Base-by-base conservation (phyloP, 1,284 basidiomycete genomes). In the Cronartium quercuum region DNA sequence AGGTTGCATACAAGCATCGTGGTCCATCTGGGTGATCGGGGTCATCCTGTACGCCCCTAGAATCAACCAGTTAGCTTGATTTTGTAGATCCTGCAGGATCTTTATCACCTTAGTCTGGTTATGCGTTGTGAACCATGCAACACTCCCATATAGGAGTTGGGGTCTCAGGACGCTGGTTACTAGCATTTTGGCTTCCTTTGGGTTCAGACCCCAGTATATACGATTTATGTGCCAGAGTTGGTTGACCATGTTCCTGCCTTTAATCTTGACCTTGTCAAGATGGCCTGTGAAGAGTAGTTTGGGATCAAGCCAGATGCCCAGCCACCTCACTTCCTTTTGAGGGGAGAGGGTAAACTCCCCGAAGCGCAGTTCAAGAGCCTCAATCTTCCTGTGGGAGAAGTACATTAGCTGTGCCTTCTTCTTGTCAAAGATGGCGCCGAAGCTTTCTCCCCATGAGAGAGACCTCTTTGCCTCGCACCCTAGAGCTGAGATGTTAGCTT, bases 351-450 rank as follows among this genome's bases (percentile, higher is more conserved):
- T 24, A 13, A 13, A 15, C 35, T 61, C 24, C 24, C 58, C 58
- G 35, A 61, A 61, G 21, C 13, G 18, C 21, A 37, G 12, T 18
- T 18, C 24, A 24, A 15, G 21, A 15, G 21, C 15, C 21, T 13
- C 35, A 13, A 24, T 12, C 35, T 34, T 66, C 34, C 51, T 42
- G n/a, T 34, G 38, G 2, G 65, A 21, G 65, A 66, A 66, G 18
- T 18, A 35, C 66, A 68, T 68, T 18, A 68, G 34, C 4, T 40
- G 18, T 9, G 51, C 21, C n/a, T 68, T 68, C 40, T 68, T 57
- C 34, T 55, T 21, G 21, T 68, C 66, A 60, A 68, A 60, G 42
- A 69, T 61, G 21, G 57, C 68, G 13, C 68, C 58, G 12, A 13
- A 29, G 18, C 34, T n/a, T 35, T 62, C 5, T 24, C 42, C 58